A percentile compares a stretch with the other conserved stretches of the same genome.
Conservation (phyloP, 352 stramenopile species). For the Phytophthora palmivora region DNA sequence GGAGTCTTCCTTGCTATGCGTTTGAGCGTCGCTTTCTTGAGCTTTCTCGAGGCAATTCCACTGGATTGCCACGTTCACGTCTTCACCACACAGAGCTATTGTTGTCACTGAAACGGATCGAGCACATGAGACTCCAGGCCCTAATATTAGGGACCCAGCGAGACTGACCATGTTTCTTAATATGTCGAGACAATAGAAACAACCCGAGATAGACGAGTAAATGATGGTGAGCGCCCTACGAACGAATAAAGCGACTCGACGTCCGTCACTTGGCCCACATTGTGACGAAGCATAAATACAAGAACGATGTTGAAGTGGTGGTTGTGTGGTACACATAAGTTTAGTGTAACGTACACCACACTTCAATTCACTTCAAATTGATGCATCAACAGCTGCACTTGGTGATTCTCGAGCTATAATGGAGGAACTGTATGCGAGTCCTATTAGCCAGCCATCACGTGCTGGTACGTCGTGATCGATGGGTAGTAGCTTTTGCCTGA, state of each 20-base stretch:
- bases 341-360: constrained; percentile 9
- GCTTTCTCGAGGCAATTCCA: constrained; percentile 18
- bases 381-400: constrained; percentile 39
- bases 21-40: constrained; percentile 10
- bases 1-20: constrained; percentile 3
- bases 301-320: constrained; percentile 21
- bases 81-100: constrained; percentile 36
- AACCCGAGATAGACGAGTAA: constrained; percentile 5
- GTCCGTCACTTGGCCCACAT: constrained; percentile 4
- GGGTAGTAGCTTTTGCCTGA: neutral
- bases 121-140: neutral
- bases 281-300: neutral
- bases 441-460: constrained; percentile 71
- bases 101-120: constrained; percentile 36
- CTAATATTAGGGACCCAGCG: constrained; percentile 18
- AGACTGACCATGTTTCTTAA: constrained; percentile 5
- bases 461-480: constrained; percentile 39
- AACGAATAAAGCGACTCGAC: constrained; percentile 12
- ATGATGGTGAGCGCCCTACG: constrained; percentile 6
- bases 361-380: no score
- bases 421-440: constrained; percentile 63
- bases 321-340: neutral
- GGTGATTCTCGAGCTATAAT: constrained; percentile 16
- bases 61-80: constrained; percentile 28
- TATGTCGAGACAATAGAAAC: neutral